Evolutionary conservation across 208 protist species (phyloP).

Genomic region (Crithidia thermophila): DNA sequence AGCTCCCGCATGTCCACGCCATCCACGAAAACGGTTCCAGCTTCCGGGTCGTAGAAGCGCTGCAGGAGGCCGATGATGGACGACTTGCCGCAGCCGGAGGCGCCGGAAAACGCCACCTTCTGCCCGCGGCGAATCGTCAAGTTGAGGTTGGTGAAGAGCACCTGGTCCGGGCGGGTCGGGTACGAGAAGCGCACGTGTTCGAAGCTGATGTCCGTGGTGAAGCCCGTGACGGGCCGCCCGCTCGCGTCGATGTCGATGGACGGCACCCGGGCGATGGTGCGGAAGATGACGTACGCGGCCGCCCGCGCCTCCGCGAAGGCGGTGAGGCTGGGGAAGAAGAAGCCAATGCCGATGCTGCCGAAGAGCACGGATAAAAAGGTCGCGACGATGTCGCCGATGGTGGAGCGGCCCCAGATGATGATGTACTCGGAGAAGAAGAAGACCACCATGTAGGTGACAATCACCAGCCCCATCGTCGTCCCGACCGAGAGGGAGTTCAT

Average conservation of each 20-base stretch:
- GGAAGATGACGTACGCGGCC: constrained; percentile 77
- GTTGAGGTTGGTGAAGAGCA: constrained; percentile 73
- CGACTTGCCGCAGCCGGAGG: constrained; percentile 84
- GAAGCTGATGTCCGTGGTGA: constrained; percentile 62
- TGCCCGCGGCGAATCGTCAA: constrained; percentile 66
- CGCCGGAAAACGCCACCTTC: constrained; percentile 81
- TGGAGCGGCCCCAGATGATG: constrained; percentile 55
- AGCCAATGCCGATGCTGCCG: constrained; percentile 65
- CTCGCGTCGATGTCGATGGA: constrained; percentile 59
- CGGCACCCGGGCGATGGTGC: constrained; percentile 75
- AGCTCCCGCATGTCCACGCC: constrained; percentile 59
- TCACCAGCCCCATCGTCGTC: constrained; percentile 46
- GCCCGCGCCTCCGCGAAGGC: constrained; percentile 78
- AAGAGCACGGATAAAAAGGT: constrained; percentile 72
- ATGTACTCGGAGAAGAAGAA: constrained; percentile 83
- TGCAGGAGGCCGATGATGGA: constrained; percentile 78
- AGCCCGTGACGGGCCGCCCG: constrained; percentile 38
- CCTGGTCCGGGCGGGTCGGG: constrained; percentile 67
- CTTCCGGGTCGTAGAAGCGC: constrained; percentile 83
- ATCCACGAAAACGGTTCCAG: constrained; percentile 58
- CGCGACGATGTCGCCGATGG: constrained; percentile 53
- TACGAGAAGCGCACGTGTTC: constrained; percentile 77
- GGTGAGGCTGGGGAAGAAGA: constrained; percentile 50
- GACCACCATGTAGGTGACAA: constrained; percentile 58
- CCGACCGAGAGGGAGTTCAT: constrained; percentile 43